These are phyloP conservation scores for Elaeagnus macrophylla DNA, from an alignment of 306 rosid species.

Conservation along the genomic window DNA sequence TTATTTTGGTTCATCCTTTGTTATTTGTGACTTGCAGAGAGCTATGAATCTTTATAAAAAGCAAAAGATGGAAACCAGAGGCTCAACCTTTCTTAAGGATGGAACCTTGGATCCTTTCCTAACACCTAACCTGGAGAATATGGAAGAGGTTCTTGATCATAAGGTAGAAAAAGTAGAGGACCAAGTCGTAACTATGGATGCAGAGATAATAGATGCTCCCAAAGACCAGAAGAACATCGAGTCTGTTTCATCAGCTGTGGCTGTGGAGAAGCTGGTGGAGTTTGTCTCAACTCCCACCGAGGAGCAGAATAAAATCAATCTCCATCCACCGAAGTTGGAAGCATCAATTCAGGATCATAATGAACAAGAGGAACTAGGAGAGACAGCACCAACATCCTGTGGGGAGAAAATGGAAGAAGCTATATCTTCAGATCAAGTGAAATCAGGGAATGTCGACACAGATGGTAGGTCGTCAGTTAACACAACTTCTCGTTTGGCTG, in stretches of 20 bases:
- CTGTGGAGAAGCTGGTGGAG: constrained; percentile 33
- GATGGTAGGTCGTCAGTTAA: constrained; percentile 15
- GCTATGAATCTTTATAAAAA: constrained; percentile 74
- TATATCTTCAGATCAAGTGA: constrained; percentile 28
- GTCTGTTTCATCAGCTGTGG: constrained; percentile 11
- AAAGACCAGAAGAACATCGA: constrained; percentile 22
- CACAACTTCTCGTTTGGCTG: constrained; percentile 16
- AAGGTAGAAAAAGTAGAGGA: constrained; percentile 31
- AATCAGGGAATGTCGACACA: constrained; percentile 34
- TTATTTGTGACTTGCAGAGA: constrained; percentile 39
- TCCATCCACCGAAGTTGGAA: constrained; percentile 20
- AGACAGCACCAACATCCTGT: constrained; percentile 21
- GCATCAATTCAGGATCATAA: constrained; percentile 22
- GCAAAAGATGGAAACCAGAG: constrained; percentile 47
- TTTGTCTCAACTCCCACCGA: constrained; percentile 23
- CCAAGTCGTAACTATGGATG: constrained; percentile 28
- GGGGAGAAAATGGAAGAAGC: constrained; percentile 26
- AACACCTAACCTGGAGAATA: constrained; percentile 29
- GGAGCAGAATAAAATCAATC: constrained; percentile 37
- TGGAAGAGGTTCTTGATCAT: constrained; percentile 29
- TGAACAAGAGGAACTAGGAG: constrained; percentile 29
- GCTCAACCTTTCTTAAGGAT: constrained; percentile 16
- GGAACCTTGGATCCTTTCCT: constrained; percentile 34
- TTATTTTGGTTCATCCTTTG: too few relatives aligned
- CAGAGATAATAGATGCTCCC: constrained; percentile 24